Evolutionary conservation across 1,139 yeast species (phyloP).

Genomic region (Suhomyces bribrorum): DNA sequence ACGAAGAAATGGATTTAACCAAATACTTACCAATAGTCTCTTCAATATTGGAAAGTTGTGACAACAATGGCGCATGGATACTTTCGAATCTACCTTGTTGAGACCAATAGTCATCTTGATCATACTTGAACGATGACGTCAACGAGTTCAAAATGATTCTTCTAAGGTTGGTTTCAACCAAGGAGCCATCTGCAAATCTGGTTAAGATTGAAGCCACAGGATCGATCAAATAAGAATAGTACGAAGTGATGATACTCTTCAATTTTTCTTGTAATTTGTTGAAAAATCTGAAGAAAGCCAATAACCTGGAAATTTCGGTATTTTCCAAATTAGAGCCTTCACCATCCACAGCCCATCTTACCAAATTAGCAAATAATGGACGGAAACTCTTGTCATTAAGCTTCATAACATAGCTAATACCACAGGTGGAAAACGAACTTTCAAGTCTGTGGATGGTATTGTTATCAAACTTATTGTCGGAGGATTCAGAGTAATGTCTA

Average conservation of each 20-base stretch:
- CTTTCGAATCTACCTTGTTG: conserved; percentile 80
- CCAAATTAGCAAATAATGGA: conserved; percentile 83
- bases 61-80: conserved; percentile 60
- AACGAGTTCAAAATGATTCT: conserved; percentile 72
- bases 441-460: conserved; percentile 84
- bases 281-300: conserved; percentile 84
- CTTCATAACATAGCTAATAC: conserved; percentile 79
- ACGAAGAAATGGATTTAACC: conserved; percentile 75
- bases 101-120: conserved; percentile 94
- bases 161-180: conserved; percentile 59
- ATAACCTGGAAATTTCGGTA: conserved; percentile 54
- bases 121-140: conserved; percentile 79
- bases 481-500: conserved; percentile 46
- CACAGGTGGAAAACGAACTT: conserved; percentile 70
- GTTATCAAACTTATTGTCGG: conserved; percentile 51
- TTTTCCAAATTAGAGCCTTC: conserved; percentile 58
- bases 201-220: conserved; percentile 58
- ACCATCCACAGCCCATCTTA: conserved; percentile 92
- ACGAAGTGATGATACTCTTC: conserved; percentile 84
- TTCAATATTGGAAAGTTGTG: conserved; percentile 68
- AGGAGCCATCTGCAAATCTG: conserved; percentile 44
- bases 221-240: conserved; percentile 83
- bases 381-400: conserved; percentile 91
- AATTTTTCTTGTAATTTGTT: conserved; percentile 80
- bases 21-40: conserved; percentile 72